A percentile compares a stretch with the other conserved stretches of the same genome.
Conservation (phyloP, 1,284 basidiomycete genomes). For the Hymenochaete sp. region DNA sequence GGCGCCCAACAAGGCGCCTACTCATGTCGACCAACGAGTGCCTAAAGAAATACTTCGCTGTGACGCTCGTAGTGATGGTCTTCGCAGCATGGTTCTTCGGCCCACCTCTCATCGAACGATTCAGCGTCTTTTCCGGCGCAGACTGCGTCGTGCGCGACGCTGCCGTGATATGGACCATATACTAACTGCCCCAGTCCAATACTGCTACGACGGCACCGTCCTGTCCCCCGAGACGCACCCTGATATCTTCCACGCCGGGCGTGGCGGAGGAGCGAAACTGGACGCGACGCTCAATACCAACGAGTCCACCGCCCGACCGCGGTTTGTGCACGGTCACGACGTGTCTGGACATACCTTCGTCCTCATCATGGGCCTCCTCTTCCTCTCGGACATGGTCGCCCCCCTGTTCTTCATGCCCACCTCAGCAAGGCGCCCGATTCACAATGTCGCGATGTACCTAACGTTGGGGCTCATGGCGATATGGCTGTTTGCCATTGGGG, state of each 20-base stretch:
- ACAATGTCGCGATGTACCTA: constrained; percentile 32
- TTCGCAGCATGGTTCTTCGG: constrained; percentile 93
- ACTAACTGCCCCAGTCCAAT: constrained; percentile 46
- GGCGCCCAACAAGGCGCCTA: too few relatives aligned
- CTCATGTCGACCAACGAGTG: constrained; percentile 28
- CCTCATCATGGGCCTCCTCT: constrained; percentile 73
- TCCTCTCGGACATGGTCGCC: constrained; percentile 70
- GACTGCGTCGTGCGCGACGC: constrained; percentile 61
- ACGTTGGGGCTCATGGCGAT: constrained; percentile 48
- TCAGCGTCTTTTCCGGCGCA: constrained; percentile 72
- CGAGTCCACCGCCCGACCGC: constrained; percentile 42
- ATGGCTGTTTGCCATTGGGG: constrained; percentile 70
- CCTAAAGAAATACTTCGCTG: constrained; percentile 51
- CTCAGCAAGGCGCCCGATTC: constrained; percentile 48
- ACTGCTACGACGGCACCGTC: too few relatives aligned
- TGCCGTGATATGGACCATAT: constrained; percentile 52
- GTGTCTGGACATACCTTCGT: constrained; percentile 93
- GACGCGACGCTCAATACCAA: not conserved
- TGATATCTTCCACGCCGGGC: constrained; percentile 45
- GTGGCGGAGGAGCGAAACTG: constrained; percentile 32
- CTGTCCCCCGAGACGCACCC: constrained; percentile 59
- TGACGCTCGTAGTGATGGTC: constrained; percentile 62
- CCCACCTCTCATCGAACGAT: constrained; percentile 69
- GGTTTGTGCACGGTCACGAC: constrained; percentile 79
- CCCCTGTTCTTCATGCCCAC: constrained; percentile 33